These are phyloP conservation scores for Colletotrichum sp. DNA, from an alignment of 2,329 filamentous ascomycete species.

Conservation along the genomic window DNA sequence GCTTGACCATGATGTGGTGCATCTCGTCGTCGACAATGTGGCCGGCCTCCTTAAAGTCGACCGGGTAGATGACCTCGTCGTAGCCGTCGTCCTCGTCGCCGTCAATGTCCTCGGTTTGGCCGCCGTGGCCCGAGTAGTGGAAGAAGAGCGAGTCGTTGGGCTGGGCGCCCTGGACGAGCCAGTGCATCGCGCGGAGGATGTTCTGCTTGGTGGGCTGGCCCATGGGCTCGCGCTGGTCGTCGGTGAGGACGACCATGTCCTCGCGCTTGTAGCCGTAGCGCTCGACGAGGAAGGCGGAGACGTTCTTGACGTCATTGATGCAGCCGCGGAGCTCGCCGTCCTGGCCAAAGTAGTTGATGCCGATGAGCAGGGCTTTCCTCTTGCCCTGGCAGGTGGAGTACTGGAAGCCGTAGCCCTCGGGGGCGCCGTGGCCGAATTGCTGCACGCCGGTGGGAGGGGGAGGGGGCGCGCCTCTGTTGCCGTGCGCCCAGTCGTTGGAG, in stretches of 20 bases:
- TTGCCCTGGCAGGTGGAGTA: slow-evolving; percentile 78
- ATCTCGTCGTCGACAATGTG: slow-evolving; percentile 83
- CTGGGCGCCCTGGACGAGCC: slow-evolving; percentile 73
- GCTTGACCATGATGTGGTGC: slow-evolving; percentile 77
- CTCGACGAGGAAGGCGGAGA: slow-evolving; percentile 73
- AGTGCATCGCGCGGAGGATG: slow-evolving; percentile 76
- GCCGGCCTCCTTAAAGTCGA: slow-evolving; percentile 72
- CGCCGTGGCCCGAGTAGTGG: slow-evolving; percentile 80
- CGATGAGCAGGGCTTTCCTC: slow-evolving; percentile 77
- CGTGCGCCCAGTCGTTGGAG: slow-evolving; percentile 33
- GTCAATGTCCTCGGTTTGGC: slow-evolving; percentile 75
- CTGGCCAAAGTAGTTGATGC: slow-evolving; percentile 82
- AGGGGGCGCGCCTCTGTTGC: slow-evolving; percentile 34
- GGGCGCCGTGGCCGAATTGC: slow-evolving; percentile 71
- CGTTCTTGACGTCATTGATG: slow-evolving; percentile 83
- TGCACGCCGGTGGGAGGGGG: slow-evolving; percentile 57
- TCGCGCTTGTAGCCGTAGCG: slow-evolving; percentile 75
- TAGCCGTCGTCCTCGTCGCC: slow-evolving; percentile 80
- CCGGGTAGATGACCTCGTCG: slow-evolving; percentile 81
- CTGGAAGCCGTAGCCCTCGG: slow-evolving; percentile 73
- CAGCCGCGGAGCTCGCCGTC: slow-evolving; percentile 75
- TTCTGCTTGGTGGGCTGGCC: slow-evolving; percentile 78
- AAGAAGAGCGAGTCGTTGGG: slow-evolving; percentile 81
- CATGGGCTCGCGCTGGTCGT: slow-evolving; percentile 73
- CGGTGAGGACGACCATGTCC: slow-evolving; percentile 81